A percentile compares a stretch with the other conserved stretches of the same genome.
These are phyloP conservation scores for Curvularia lunata DNA, from an alignment of 2,329 filamentous ascomycete genomes.

Conservation along the genomic window DNA sequence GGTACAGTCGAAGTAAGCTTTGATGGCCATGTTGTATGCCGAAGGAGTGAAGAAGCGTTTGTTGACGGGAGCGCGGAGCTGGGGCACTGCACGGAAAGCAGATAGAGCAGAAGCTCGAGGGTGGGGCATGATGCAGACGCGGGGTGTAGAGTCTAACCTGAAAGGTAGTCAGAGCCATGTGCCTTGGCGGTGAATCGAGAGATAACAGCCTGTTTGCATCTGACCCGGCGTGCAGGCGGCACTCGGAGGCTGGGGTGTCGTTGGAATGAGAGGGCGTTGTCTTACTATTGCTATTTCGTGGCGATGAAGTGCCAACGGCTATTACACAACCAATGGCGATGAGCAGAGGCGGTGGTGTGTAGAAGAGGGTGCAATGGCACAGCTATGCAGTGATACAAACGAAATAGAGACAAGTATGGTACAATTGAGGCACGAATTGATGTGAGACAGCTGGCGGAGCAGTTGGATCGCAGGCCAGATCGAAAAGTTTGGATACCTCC, in stretches of 20 bases:
- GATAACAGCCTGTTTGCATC: slow-evolving; percentile 10
- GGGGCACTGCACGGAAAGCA: slow-evolving; percentile 41
- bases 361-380: slow-evolving; percentile 38
- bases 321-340: slow-evolving; percentile 17
- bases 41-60: slow-evolving; percentile 67
- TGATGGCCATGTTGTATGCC: slow-evolving; percentile 75
- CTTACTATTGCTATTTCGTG: slow-evolving; percentile 9
- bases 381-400: slow-evolving; percentile 39
- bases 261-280: not conserved
- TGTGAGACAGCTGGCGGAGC: slow-evolving; percentile 17
- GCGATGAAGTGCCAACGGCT: slow-evolving; percentile 6
- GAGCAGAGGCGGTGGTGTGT: slow-evolving; percentile 15
- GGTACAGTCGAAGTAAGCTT: slow-evolving; percentile 74
- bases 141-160: slow-evolving; percentile 29
- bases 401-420: slow-evolving; percentile 32
- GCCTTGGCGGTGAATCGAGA: slow-evolving; percentile 25
- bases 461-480: slow-evolving; percentile 27
- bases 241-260: slow-evolving; percentile 14
- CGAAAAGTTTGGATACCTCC: slow-evolving; percentile 29
- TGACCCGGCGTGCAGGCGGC: not conserved
- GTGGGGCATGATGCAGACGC: slow-evolving; percentile 37
- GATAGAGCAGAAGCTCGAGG: slow-evolving; percentile 41
- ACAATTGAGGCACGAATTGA: slow-evolving; percentile 28
- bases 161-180: slow-evolving; percentile 23
- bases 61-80: slow-evolving; percentile 49